Base-by-base conservation (phyloP, 208 protist genomes). In the Leishmania turanica region DNA sequence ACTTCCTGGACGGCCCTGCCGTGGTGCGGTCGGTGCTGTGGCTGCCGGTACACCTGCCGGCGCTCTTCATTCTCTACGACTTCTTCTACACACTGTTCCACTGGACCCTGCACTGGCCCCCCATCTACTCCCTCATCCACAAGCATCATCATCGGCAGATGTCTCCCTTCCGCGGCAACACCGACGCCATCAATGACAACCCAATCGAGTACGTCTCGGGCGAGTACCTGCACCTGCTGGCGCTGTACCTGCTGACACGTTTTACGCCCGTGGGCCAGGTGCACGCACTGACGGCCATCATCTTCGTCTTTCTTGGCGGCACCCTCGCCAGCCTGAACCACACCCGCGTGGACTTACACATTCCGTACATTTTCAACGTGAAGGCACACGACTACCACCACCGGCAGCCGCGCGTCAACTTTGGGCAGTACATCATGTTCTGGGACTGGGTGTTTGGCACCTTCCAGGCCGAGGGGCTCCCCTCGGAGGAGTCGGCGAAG, bases 371-470 rank as follows among this genome's bases (percentile, higher is more conserved):
- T 21, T 98, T 96, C 89, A 93, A 91, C 74, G 94, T 98, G 54
- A 89, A 90, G 45, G 82, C 88, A 47, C 96, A 98, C 81, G 95
- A 98, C 84, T 90, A 93, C 76, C 96, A 98, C 87, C 96, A 98
- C 85, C 83, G 91, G 17, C 86, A 98, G 80, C 92, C 93, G 31
- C 92, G 88, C 49, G 86, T 90, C 58, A 98, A 98, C 88, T 98
- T 96, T 80, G 94, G 95, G 9, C 96, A 98, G 89, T 98, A 98
- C 87, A 95, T 94, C 37, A 98, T 98, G 94, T 78, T 98, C 31
- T 98, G 96, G 95, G 95, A 98, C 80, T 93, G 84, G 75, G 88
- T 97, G 21, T 96, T 97, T 83, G 93, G 94, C 54, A 97, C 91
- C 47, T 98, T 89, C 77, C 89, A 93, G 82, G 49, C 88, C 7